Base-by-base conservation (phyloP, 2,329 filamentous ascomycete genomes). In the Exophiala sp. region DNA sequence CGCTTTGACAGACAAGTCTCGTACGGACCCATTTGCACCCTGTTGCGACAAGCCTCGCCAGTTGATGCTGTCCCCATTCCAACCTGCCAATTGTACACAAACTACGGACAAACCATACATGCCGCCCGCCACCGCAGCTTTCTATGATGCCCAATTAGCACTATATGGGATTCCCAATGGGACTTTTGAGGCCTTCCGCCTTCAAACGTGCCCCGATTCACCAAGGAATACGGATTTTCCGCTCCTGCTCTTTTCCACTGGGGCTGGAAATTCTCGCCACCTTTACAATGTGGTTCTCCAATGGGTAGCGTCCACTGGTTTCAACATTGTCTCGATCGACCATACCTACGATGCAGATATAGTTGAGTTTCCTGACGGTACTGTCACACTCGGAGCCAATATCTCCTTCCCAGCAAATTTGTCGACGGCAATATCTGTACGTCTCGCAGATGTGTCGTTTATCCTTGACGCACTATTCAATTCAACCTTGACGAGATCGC, bases 341-440 rank as follows among this genome's bases (percentile, higher is more conserved):
- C 69, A 71, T 46, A 66, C 70, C 3, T 69, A 69, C 44, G 70
- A 72, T 55, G 62, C 63, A 0, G 58, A 64, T 8, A 64, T 71
- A 14, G 64, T 72, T 5, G 64, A 66, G 21, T 72, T 66, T 16
- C 67, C 68, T 0, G 63, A 70, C 38, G 63, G 60, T n/a, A 32
- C 51, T 2, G 43, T 65, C 6, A 40, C 57, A 40, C 53, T 40
- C 2, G 33, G 44, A 36, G 21, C 29, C 12, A 55, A 59, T 24
- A 49, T 54, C 18, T 59, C 57, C 21, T 47, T 59, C 11, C 34
- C 46, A 5, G 39, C 55, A 35, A 21, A 20, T 12, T 20, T 47
- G n/a, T n/a, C 36, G 16, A 20, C n/a, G 20, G 21, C 32, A 24
- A 12, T 46, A 18, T 34, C 29, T 6, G 33, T 36, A 24, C 55